Base-by-base conservation (phyloP, 176 grass and related monocot genomes). In the Carex scoparia region DNA sequence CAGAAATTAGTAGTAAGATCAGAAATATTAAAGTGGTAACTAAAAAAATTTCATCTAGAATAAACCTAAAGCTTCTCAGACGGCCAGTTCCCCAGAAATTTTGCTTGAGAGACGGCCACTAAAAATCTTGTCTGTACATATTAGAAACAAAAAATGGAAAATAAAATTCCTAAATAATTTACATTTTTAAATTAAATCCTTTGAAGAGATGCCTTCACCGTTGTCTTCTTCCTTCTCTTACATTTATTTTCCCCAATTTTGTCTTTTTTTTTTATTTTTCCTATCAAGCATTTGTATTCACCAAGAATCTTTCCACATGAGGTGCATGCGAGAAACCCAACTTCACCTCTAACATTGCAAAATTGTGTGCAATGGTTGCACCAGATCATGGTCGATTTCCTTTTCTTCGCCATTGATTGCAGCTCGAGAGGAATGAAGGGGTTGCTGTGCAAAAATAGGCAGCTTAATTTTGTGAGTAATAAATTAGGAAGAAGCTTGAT, bases 381-480 rank as follows among this genome's bases (percentile, higher is more conserved):
- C 81, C 81, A 54, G 23, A 82, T 49, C 81, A 56, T 83, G 81
- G 19, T 69, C 49, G 62, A 83, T 83, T 56, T 83, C 44, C 51
- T 37, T 19, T 35, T 63, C 61, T 48, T 53, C 11, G 42, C 65
- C 65, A 32, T 51, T 13, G 62, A 56, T 67, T 27, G 23, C 33
- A 82, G 6, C 60, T 82, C 55, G 23, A 76, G 48, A 11, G 32
- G 31, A 23, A 23, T 23, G 23, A 23, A 23, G 55, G 16, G 40
- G 28, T 16, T 63, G 11, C 0, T 40, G 28, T 58, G 15, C 18
- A 81, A 44, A 46, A 65, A 64, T 81, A 81, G 77, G 61, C 3
- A 80, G 42, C 10, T 12, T 23, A 23, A 23, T 23, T 0, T 33
- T 38, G 1, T 69, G 32, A 49, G 18, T 5, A 5, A 42, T 42